These are phyloP conservation scores for Xylariaceae sp. DNA, from an alignment of 2,329 filamentous ascomycete genomes.

Conservation along the genomic window DNA sequence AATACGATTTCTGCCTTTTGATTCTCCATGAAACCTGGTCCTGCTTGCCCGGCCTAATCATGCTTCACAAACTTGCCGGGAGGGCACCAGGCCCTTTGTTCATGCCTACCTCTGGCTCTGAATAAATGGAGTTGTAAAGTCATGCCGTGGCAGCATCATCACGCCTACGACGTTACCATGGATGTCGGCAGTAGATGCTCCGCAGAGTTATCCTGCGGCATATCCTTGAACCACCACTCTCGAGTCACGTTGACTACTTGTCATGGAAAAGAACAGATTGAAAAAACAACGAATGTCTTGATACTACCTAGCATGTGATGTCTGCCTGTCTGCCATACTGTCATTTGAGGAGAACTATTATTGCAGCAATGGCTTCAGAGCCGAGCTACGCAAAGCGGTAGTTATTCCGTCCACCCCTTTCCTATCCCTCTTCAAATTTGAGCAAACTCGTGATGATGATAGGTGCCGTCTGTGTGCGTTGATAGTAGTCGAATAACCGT, in stretches of 20 bases:
- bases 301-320: constrained; percentile 31
- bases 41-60: not conserved
- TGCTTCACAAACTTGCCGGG: not conserved
- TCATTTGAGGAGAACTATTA: constrained; percentile 13
- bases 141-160: not conserved
- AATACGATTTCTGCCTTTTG: not conserved
- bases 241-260: not conserved
- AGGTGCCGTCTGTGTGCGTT: not conserved
- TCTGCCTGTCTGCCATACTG: constrained; percentile 18
- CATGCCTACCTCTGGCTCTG: not conserved
- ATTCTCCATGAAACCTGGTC: not conserved
- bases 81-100: not conserved
- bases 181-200: not conserved
- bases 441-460: constrained; percentile 2
- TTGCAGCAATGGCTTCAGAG: not conserved
- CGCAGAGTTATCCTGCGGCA: not conserved
- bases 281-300: constrained; percentile 22
- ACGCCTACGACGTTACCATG: not conserved
- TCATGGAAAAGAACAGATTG: not conserved
- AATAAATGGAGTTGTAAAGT: not conserved
- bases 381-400: constrained; percentile 1
- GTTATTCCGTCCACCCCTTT: constrained; percentile 7
- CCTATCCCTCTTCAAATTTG: not conserved
- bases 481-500: not conserved
- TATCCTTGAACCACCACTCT: not conserved